Evolutionary conservation across 352 stramenopile genomes (phyloP), one percentile per base, ranked within the genome.

Genomic region (Phytophthora pinifolia): DNA sequence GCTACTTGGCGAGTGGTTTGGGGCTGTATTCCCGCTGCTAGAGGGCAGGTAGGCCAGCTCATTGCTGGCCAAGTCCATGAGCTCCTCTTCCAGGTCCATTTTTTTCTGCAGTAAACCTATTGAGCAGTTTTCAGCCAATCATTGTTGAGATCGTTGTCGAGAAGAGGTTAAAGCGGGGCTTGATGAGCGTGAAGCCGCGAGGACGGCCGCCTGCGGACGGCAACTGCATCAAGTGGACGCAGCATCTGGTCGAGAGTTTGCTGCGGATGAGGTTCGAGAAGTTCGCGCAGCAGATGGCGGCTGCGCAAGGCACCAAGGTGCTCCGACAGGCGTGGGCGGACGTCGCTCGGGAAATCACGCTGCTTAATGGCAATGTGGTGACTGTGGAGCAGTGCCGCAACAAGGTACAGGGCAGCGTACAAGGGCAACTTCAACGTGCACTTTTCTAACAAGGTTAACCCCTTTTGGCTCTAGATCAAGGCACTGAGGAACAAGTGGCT

Each of bases 21-120:
- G 12, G 13, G 39, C 1, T 8, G 38, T 4, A 17, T 15, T 1
- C 4, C 17, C 4, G n/a, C 9, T 49, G 61, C 36, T 54, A 9
- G 43, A 20, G 1, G 78, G 78, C 29, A 88, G 43, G 54, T 88
- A 88, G 46, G 58, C 73, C 41, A 55, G 53, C 62, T 88, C 78
- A 48, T 86, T 88, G 44, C 55, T 78, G 17, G 52, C 65, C 44
- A 88, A 58, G 38, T 86, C 73, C 78, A 88, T 86, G 34, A 88
- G 59, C 62, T 88, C 75, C 14, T 58, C 67, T 39, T 88, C 78
- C 27, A 88, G 56, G 48, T 87, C 74, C 39, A 62, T 44, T 31
- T 25, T 18, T 12, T 12, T 39, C 22, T 27, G 22, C 22, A 27
- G 22, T 27, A 27, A 27, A 27, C 22, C 22, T 27, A 27, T 27